Conservation (phyloP, 345 rosid genomes). For the Iberis pinnata region DNA sequence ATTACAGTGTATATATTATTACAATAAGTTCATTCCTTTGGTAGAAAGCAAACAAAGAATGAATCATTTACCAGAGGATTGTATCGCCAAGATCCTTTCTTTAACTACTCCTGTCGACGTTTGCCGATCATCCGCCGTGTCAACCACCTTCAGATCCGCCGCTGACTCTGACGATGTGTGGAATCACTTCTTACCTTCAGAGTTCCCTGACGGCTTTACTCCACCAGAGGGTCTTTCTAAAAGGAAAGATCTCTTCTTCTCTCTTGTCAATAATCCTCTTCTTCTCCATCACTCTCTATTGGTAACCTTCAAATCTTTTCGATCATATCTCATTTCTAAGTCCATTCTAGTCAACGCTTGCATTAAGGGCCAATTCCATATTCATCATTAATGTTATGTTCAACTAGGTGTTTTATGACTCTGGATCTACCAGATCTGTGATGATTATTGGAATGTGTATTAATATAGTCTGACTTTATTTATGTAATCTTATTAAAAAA, state of each 20-base stretch:
- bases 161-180: constrained; percentile 53
- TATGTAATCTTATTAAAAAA: neutral
- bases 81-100: constrained; percentile 49
- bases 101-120: constrained; percentile 55
- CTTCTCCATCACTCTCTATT: constrained; percentile 32
- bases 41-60: constrained; percentile 1
- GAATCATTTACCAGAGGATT: constrained; percentile 45
- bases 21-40: neutral
- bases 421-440: neutral
- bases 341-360: neutral
- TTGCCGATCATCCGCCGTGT: constrained; percentile 43
- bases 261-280: constrained; percentile 41
- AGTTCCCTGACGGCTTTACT: constrained; percentile 31
- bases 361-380: no score
- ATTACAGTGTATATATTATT: neutral
- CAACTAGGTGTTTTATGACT: neutral
- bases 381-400: no score
- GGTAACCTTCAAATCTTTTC: constrained; percentile 26
- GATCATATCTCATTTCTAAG: neutral
- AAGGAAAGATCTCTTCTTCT: constrained; percentile 44
- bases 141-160: constrained; percentile 48
- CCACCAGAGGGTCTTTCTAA: constrained; percentile 25
- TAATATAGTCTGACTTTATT: no score
- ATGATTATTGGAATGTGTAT: no score
- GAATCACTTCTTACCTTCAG: constrained; percentile 51